Conservation (phyloP, 306 rosid genomes). For the Fragaria ananassa region DNA sequence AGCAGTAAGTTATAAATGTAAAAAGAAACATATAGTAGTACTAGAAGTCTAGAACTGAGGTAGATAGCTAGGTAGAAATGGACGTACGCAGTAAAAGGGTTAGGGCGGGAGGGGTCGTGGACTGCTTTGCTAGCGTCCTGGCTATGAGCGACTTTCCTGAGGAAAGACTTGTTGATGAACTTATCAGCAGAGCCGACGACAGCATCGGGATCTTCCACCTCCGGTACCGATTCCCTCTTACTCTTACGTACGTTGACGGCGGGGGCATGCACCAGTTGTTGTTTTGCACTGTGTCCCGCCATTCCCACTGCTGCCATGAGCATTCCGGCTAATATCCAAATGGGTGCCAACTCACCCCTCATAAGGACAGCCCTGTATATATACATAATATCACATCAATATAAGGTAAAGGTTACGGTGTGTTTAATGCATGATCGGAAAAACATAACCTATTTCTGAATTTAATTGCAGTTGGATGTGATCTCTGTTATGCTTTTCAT, state of each 20-base stretch:
- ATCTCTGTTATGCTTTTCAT: too few relatives aligned
- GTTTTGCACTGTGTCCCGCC: slow-evolving; percentile 22
- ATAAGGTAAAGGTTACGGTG: too few relatives aligned
- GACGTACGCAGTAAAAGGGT: slow-evolving; percentile 29
- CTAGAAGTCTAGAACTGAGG: neutral
- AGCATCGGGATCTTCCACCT: slow-evolving; percentile 27
- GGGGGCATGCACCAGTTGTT: slow-evolving; percentile 34
- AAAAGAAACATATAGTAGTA: neutral
- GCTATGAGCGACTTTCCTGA: slow-evolving; percentile 33
- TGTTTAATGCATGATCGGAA: too few relatives aligned
- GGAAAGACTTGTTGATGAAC: slow-evolving; percentile 31
- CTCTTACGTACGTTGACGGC: slow-evolving; percentile 15
- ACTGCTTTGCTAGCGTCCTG: slow-evolving; percentile 13
- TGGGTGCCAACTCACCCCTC: slow-evolving; percentile 14
- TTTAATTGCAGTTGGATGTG: too few relatives aligned
- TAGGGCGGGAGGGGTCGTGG: slow-evolving; percentile 17
- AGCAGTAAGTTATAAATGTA: neutral
- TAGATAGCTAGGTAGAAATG: neutral
- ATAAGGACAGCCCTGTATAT: neutral
- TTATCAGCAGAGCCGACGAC: slow-evolving; percentile 24
- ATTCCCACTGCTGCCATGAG: slow-evolving; percentile 11
- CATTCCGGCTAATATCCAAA: neutral
- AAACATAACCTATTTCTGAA: too few relatives aligned
- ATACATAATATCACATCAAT: neutral
- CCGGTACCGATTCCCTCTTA: slow-evolving; percentile 23